Evolutionary conservation across 2,329 filamentous ascomycete genomes (phyloP), one percentile per base, ranked within the genome.

Genomic region (Claviceps sp.): DNA sequence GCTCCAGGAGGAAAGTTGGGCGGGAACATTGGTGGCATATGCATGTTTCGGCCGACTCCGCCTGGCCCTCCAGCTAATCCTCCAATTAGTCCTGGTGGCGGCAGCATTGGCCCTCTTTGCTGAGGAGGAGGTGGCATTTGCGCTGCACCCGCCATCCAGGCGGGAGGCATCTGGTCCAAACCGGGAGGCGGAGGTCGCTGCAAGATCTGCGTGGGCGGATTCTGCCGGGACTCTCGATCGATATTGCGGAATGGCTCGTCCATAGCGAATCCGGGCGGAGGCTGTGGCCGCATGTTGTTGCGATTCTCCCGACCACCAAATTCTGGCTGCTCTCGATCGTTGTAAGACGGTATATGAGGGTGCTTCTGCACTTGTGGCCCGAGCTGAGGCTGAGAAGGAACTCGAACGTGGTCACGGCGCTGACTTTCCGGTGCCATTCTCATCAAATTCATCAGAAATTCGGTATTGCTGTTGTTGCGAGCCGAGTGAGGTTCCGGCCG

Each of bases 401-500:
- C 54, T 22, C 53, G 51, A n/a, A 48, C 62, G 52, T 78, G 77
- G 50, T 81, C 79, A 37, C 71, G 70, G 55, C 73, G 68, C 41
- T 74, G 74, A 5, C 69, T 65, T 30, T 81, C 76, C 0, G 75
- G 70, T 1, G 62, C 63, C 40, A 69, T 69, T 54, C 76, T 73
- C 86, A 95, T 93, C 34, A 95, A 75, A 55, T 83, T 86, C 67
- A 95, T 86, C 48, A 95, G 71, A 63, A 93, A 90, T 57, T 94
- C 86, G n/a, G 85, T 80, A 59, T 91, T 86, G 59, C 75, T 79
- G 63, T 77, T 82, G 62, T 71, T 75, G 47, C 70, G 72, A 58
- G 63, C 63, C 51, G 55, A 57, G 58, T 57, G 67, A 54, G 71
- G 70, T 50, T 78, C 75, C 38, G 68, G 65, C 37, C 76, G 70